phyloP scores from a whole-genome alignment of 805 yeast species.

The Saccharomycopsis selenospora region DNA sequence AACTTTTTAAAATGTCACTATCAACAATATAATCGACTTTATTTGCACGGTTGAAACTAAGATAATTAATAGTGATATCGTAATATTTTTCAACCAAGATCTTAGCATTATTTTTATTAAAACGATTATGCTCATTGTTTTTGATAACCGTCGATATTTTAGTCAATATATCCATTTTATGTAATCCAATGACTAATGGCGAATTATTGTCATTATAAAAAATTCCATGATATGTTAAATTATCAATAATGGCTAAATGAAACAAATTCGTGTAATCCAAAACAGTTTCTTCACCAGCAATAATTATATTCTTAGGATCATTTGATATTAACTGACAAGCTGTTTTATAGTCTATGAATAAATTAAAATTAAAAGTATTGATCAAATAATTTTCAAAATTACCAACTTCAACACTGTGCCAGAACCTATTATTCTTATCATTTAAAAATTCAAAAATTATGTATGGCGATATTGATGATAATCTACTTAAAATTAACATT shows the following conservation, averaged over 20 bases:
- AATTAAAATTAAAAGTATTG: background rate
- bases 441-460: too few species aligned
- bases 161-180: background rate
- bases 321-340: background rate
- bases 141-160: background rate
- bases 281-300: too few species aligned
- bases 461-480: background rate
- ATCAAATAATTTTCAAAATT: too few species aligned
- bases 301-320: too few species aligned
- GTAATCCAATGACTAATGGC: background rate
- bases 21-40: background rate
- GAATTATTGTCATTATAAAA: background rate
- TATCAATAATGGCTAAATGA: background rate
- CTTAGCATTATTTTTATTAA: background rate
- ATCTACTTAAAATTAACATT: background rate
- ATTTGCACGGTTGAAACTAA: background rate
- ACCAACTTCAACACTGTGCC: too few species aligned
- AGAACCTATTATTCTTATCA: too few species aligned
- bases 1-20: background rate
- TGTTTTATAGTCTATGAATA: background rate
- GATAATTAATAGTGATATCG: background rate
- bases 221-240: background rate
- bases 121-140: background rate
- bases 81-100: background rate
- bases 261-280: background rate